Conservation (phyloP, 352 stramenopile species). For the Phytophthora meadii region DNA sequence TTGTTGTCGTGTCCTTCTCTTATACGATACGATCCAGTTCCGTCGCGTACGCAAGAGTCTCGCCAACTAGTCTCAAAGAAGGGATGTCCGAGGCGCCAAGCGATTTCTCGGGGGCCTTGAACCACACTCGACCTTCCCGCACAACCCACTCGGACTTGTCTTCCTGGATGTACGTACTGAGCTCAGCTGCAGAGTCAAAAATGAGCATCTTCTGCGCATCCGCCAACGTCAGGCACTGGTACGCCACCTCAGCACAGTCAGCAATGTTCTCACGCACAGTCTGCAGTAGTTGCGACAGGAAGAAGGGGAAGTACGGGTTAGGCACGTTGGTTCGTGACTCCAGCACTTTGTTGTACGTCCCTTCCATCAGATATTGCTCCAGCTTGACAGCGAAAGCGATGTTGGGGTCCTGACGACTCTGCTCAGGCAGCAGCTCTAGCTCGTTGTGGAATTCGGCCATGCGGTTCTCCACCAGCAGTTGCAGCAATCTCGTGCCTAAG, state of each 20-base stretch:
- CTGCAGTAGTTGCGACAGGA: conserved; percentile 93
- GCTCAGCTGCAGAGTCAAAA: conserved; percentile 83
- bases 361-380: conserved; percentile 94
- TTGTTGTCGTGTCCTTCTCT: conserved; percentile 7
- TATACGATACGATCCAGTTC: conserved; percentile 95
- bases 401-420: conserved; percentile 83
- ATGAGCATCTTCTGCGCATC: conserved; percentile 95
- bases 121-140: conserved; percentile 86
- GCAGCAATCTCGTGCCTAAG: conserved; percentile 89
- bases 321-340: conserved; percentile 89
- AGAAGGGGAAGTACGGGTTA: conserved; percentile 94
- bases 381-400: conserved; percentile 91
- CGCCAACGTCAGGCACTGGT: conserved; percentile 86
- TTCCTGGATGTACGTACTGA: conserved; percentile 89
- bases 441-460: conserved; percentile 95
- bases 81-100: conserved; percentile 92
- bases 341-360: conserved; percentile 94
- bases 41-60: conserved; percentile 96
- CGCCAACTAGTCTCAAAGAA: conserved; percentile 93
- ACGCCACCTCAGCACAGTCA: conserved; percentile 95
- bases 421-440: conserved; percentile 88
- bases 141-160: conserved; percentile 93
- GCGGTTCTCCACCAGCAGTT: conserved; percentile 92
- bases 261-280: conserved; percentile 96
- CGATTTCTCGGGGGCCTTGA: conserved; percentile 90